Evolutionary conservation across 2,329 filamentous ascomycete genomes (phyloP), one percentile per base, ranked within the genome.

Genomic region (Claviceps sp.): DNA sequence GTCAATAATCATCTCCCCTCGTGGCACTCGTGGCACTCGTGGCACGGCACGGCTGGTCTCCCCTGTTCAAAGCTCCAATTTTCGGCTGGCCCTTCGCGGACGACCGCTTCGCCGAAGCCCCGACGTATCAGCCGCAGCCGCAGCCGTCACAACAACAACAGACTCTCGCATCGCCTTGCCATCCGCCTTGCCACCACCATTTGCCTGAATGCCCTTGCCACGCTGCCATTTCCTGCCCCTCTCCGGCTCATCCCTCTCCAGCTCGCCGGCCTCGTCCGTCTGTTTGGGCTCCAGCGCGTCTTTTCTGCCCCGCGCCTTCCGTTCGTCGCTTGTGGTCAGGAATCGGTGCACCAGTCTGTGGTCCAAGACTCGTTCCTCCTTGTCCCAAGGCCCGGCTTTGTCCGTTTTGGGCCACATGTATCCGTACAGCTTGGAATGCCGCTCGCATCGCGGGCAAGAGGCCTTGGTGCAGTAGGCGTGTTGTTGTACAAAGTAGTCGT

Each of bases 371-470:
- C 81, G 70, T 63, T 83, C 77, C 58, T 85, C 81, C 53, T 79
- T 82, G 63, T 97, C 93, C 20, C 78, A 67, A 16, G 81, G 80
- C 0, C 87, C 87, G 26, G 85, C 81, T 55, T 77, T 85, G 54
- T 95, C 86, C 0, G 93, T 97, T 72, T 98, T 96, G 5, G 93
- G 93, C 93, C 93, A 98, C 53, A 85, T 76, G 63, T 87, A 96
- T 0, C 94, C 94, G 64, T 97, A 98, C 0, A 98, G 72, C 70
- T 95, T 97, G 16, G 87, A 94, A 63, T 98, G 93, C 0, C 93
- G 81, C 70, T 98, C 93, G 66, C 93, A 98, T 6, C 93, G 81
- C 4, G 89, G 90, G 65, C 93, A 98, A 16, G 88, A 85, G 48
- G 85, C 82, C 50, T 85, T 81, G 1, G 90, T 96, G 57, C 84